phyloP scores from a whole-genome alignment of 495 filamentous ascomycete species.

The Astrothelium subdiscretum region DNA sequence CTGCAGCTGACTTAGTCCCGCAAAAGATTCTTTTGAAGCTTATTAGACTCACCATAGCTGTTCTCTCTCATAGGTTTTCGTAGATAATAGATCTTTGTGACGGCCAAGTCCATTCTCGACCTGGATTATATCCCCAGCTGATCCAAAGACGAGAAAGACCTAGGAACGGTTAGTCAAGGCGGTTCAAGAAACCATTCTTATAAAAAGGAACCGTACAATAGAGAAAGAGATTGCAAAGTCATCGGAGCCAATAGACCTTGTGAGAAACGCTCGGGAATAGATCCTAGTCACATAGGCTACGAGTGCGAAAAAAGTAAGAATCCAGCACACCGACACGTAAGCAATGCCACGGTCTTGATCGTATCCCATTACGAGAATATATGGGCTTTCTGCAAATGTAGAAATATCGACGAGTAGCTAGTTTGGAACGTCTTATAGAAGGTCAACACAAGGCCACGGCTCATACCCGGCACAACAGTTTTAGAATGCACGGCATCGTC shows the following conservation, averaged over 20 bases:
- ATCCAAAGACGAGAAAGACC: not conserved
- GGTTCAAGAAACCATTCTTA: not conserved
- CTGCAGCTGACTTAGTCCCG: not conserved
- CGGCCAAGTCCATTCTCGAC: not conserved
- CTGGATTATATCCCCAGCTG: not conserved
- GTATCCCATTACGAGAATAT: conserved; percentile 1
- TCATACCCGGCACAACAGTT: too few relatives aligned
- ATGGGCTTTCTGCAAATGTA: too few relatives aligned
- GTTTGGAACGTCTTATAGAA: too few relatives aligned
- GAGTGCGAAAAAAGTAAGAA: not conserved
- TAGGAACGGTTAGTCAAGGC: not conserved
- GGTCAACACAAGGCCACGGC: too few relatives aligned
- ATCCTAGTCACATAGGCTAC: not conserved
- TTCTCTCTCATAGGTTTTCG: not conserved
- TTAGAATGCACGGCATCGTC: too few relatives aligned
- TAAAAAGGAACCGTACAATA: not conserved
- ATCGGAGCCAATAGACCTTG: not conserved
- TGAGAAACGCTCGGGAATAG: not conserved
- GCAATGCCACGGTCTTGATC: not conserved
- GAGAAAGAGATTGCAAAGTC: not conserved
- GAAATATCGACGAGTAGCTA: too few relatives aligned
- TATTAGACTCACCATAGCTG: not conserved
- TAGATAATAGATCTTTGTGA: not conserved
- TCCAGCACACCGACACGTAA: not conserved
- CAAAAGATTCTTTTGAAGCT: not conserved